Conservation (phyloP, 306 rosid genomes). For the Erythrophleum fordii region DNA sequence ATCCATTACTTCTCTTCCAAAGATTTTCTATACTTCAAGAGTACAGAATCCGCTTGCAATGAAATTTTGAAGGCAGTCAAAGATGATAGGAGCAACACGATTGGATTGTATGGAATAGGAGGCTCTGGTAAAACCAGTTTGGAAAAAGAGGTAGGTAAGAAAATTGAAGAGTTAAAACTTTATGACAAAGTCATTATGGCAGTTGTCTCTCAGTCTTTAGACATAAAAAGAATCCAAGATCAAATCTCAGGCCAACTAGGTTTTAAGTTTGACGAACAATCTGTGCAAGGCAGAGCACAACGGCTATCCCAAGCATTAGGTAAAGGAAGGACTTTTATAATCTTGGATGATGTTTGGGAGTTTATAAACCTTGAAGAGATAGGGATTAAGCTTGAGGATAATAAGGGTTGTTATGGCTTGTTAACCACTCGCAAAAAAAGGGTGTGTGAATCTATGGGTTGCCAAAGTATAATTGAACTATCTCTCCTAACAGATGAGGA, state of each 20-base stretch:
- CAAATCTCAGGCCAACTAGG: not conserved
- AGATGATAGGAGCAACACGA: not conserved
- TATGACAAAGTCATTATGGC: not conserved
- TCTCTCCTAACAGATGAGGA: not conserved
- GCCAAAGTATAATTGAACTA: not conserved
- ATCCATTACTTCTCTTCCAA: not conserved
- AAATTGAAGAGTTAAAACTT: not conserved
- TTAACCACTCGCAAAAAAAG: not conserved
- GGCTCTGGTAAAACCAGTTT: slow-evolving; percentile 12
- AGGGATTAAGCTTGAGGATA: not conserved
- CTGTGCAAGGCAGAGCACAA: not conserved
- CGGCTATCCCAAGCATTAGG: not conserved
- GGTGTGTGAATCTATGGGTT: not conserved
- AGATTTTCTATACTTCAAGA: not conserved
- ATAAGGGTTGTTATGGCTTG: not conserved
- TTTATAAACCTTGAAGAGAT: not conserved
- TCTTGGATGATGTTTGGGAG: not conserved
- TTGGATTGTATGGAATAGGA: slow-evolving; percentile 11
- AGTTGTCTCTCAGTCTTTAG: not conserved
- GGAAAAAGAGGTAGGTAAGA: not conserved
- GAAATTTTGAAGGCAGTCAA: not conserved
- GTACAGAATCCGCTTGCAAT: not conserved
- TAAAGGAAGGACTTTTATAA: not conserved
- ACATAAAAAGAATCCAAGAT: not conserved
- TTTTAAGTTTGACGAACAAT: not conserved